phyloP scores from a whole-genome alignment of 306 rosid species.

The Geum urbanum region DNA sequence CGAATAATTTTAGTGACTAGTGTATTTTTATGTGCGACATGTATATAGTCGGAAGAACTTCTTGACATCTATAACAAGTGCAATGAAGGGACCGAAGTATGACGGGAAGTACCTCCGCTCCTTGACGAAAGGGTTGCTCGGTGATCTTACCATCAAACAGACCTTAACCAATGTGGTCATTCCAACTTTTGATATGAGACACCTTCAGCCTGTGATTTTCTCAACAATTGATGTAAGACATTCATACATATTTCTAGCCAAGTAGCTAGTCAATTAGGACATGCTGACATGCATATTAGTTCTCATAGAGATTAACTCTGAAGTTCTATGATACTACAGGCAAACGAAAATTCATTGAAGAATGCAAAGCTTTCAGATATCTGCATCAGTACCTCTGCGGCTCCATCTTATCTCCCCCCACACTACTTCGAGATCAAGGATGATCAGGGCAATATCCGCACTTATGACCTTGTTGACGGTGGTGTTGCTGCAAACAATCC shows the following conservation, averaged over 20 bases:
- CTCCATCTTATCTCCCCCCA: slow-evolving; percentile 41
- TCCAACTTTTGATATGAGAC: slow-evolving; percentile 41
- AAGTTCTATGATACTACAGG: slow-evolving; percentile 22
- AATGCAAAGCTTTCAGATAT: slow-evolving; percentile 38
- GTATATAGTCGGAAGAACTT: neutral
- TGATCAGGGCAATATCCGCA: slow-evolving; percentile 15
- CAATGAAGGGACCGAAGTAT: slow-evolving; percentile 36
- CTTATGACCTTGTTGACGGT: slow-evolving; percentile 38
- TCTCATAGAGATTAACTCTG: neutral
- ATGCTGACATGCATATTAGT: neutral
- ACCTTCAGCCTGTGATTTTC: slow-evolving; percentile 44
- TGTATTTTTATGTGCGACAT: neutral
- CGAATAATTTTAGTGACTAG: too few species aligned
- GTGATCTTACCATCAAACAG: slow-evolving; percentile 36
- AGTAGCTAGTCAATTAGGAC: neutral
- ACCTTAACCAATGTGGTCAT: slow-evolving; percentile 37
- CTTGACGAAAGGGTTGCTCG: slow-evolving; percentile 26
- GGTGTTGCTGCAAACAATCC: slow-evolving; percentile 47
- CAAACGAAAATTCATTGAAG: slow-evolving; percentile 27
- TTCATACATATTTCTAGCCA: neutral
- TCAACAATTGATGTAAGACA: slow-evolving; percentile 31
- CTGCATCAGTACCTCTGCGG: slow-evolving; percentile 44
- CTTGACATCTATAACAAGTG: slow-evolving; percentile 4
- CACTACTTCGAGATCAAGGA: slow-evolving; percentile 34
- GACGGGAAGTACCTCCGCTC: slow-evolving; percentile 36